phyloP scores from a whole-genome alignment of 2,329 filamentous ascomycete species.

The Alternaria ventricosa region DNA sequence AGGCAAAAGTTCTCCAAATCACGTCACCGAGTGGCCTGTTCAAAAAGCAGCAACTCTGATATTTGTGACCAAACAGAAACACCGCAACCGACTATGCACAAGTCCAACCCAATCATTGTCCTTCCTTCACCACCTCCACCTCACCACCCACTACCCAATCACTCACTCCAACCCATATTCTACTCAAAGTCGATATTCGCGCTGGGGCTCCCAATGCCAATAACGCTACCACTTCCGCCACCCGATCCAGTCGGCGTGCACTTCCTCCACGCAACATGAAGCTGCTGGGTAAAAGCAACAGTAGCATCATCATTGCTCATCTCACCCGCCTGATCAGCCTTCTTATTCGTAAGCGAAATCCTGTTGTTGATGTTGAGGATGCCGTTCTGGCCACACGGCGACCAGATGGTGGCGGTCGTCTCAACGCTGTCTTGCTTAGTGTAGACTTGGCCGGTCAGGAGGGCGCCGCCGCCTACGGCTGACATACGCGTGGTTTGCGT shows the following conservation, averaged over 20 bases:
- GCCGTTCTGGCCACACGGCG: conserved; percentile 41
- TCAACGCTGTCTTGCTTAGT: conserved; percentile 52
- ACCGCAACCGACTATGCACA: conserved; percentile 2
- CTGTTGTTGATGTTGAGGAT: conserved; percentile 46
- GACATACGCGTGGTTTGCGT: conserved; percentile 37
- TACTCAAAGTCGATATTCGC: conserved; percentile 22
- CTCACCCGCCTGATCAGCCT: conserved; percentile 32
- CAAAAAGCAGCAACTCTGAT: neutral
- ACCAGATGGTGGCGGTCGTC: conserved; percentile 44
- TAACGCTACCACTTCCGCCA: conserved; percentile 20
- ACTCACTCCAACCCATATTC: neutral
- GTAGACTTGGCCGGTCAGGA: conserved; percentile 52
- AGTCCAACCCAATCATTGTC: neutral
- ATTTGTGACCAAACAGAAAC: neutral
- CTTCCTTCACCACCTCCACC: neutral
- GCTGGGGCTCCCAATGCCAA: conserved; percentile 35
- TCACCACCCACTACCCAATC: neutral
- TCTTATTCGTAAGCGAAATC: conserved; percentile 32
- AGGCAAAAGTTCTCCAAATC: no score
- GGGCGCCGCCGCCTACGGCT: conserved; percentile 46
- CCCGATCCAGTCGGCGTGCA: conserved; percentile 18
- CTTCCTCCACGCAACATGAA: conserved; percentile 42
- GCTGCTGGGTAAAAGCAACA: conserved; percentile 44
- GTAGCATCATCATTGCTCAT: conserved; percentile 45
- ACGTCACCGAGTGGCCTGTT: neutral